Base-by-base conservation (phyloP, 371 early-diverging fungal genomes). In the Saksenaea oblongispora region DNA sequence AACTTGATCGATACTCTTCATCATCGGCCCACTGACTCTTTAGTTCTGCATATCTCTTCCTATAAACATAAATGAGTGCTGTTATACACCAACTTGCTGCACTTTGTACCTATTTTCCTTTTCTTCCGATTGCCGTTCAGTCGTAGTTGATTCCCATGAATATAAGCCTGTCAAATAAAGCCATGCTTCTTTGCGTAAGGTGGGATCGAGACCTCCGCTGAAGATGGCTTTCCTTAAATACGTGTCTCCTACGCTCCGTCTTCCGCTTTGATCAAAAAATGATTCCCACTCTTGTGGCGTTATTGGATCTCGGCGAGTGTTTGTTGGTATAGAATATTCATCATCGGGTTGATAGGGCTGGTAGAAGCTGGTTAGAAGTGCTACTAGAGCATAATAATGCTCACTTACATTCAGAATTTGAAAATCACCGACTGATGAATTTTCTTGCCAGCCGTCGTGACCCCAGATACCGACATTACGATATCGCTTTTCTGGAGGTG, bases 111-210 rank as follows among this genome's bases (percentile, higher is more conserved):
- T 75, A 58, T 86, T 88, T 15, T 78, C 69, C 3, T 72, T 63
- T 26, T 71, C 71, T 13, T 90, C 78, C 0, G 54, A 65, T 13
- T 79, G 64, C 54, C 93, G 85, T 66, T 92, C 89, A 3, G 59
- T 71, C 47, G 87, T 86, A 10, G 89, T 88, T 10, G 91, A 90
- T 24, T 85, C 75, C 94, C 93, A 95, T 7, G 92, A 85, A 65
- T 89, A 93, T 5, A 95, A 80, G 1, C 83, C 84, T 24, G 93
- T 75, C 56, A 96, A 76, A 67, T 88, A 96, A 61, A 90, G 88
- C 94, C 94, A 96, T n/a, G 92, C 92, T 28, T 89, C 84, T 14
- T 85, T 80, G 22, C 95, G 83, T 47, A 93, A 78, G 39, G 84
- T 86, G 34, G 84, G 85, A 26, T 90, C 91, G 2, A 94, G 72